Evolutionary conservation across 495 filamentous ascomycete species (phyloP).

Genomic region (Amphirosellinia nigrospora): DNA sequence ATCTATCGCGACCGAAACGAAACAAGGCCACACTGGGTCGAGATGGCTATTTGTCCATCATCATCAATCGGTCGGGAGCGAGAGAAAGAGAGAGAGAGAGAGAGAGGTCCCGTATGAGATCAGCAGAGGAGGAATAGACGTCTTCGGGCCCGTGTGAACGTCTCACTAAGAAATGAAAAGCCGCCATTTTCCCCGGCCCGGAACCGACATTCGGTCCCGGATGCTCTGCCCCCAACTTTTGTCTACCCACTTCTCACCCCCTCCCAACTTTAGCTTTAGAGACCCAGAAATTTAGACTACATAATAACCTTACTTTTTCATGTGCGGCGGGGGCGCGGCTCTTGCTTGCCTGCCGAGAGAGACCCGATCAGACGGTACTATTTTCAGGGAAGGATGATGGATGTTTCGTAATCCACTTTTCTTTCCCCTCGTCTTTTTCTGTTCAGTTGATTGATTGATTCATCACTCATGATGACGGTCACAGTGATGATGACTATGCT

Average conservation of each 20-base stretch:
- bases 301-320: neutral
- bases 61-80: neutral
- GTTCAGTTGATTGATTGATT: neutral
- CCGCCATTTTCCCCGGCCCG: neutral
- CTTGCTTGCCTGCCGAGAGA: slow-evolving; percentile 13
- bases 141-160: slow-evolving; percentile 17
- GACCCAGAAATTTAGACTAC: neutral
- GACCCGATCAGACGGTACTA: neutral
- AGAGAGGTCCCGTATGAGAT: neutral
- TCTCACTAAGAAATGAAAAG: slow-evolving; percentile 5
- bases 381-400: slow-evolving; percentile 17
- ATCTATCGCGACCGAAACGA: slow-evolving; percentile 3
- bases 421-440: neutral
- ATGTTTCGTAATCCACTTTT: slow-evolving; percentile 9
- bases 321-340: slow-evolving; percentile 1
- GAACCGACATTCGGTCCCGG: slow-evolving; percentile 25
- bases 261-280: neutral
- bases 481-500: neutral
- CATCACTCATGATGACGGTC: neutral
- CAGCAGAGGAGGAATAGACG: slow-evolving; percentile 5
- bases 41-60: neutral
- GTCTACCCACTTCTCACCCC: neutral
- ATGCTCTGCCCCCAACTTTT: slow-evolving; percentile 12
- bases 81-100: neutral
- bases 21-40: neutral